phyloP scores from a whole-genome alignment of 371 early-diverging fungal species.

The Mycotypha africana region DNA sequence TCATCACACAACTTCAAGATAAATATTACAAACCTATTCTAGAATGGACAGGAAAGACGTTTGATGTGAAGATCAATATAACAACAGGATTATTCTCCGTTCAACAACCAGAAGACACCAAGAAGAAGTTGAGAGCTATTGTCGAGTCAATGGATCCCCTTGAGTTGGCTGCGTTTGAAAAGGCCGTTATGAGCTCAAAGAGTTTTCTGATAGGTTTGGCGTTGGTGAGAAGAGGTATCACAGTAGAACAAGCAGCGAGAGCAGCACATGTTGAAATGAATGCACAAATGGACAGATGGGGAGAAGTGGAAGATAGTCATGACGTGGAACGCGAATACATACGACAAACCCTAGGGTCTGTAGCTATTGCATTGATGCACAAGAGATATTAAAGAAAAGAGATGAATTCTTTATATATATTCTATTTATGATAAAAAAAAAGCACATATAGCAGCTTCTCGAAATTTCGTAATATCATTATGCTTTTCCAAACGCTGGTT shows the following conservation, averaged over 20 bases:
- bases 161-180: conserved; percentile 86
- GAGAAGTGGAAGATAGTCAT: conserved; percentile 87
- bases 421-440: too few species aligned
- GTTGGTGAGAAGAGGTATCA: conserved; percentile 64
- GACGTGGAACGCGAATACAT: conserved; percentile 49
- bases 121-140: conserved; percentile 46
- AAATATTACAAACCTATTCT: conserved; percentile 80
- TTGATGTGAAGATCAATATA: conserved; percentile 63
- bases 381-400: too few species aligned
- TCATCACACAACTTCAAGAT: conserved; percentile 74
- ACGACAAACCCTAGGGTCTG: conserved; percentile 45
- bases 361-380: conserved; percentile 39
- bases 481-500: too few species aligned
- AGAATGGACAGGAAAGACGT: conserved; percentile 65
- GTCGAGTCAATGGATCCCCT: conserved; percentile 59
- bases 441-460: too few species aligned
- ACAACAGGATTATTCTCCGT: conserved; percentile 70
- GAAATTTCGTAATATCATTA: too few species aligned
- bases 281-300: conserved; percentile 88
- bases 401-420: too few species aligned
- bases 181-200: conserved; percentile 82
- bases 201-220: conserved; percentile 87
- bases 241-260: conserved; percentile 73
- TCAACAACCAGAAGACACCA: conserved; percentile 60
- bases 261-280: conserved; percentile 85